phyloP scores from a whole-genome alignment of 2,329 filamentous ascomycete genomes.

The Volutella citrinella region DNA sequence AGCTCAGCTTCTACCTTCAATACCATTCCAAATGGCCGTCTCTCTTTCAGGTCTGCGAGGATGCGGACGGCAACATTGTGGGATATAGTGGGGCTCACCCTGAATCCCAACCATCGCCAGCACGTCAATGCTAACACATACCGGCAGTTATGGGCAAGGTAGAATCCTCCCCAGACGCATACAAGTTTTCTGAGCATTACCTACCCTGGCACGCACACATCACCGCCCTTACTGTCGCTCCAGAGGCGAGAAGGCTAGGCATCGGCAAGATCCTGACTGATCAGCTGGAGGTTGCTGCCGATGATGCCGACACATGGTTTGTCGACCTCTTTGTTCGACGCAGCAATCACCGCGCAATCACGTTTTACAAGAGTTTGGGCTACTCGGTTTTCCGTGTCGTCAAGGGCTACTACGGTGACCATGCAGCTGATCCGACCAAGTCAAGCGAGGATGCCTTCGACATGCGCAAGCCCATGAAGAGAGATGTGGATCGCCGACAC shows the following conservation, averaged over 20 bases:
- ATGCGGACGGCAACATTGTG: conserved; percentile 81
- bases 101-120: conserved; percentile 1
- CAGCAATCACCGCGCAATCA: conserved; percentile 83
- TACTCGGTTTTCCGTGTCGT: conserved; percentile 90
- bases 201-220: conserved; percentile 99
- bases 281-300: conserved; percentile 77
- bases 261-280: conserved; percentile 81
- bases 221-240: conserved; percentile 89
- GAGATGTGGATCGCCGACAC: conserved; percentile 74
- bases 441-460: conserved; percentile 86
- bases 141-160: conserved; percentile 92
- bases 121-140: conserved; percentile 21
- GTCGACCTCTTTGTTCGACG: conserved; percentile 91
- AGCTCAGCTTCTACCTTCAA: conserved; percentile 90
- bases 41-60: conserved; percentile 89
- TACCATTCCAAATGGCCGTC: conserved; percentile 96
- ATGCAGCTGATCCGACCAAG: conserved; percentile 61
- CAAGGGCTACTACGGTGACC: conserved; percentile 89
- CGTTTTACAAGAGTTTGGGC: conserved; percentile 86
- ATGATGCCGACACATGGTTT: conserved; percentile 86
- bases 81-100: conserved; percentile 72
- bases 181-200: conserved; percentile 78
- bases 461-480: conserved; percentile 88
- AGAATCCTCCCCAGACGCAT: conserved; percentile 76
- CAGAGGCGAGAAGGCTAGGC: conserved; percentile 78